A percentile compares a stretch with the other conserved stretches of the same genome.
Evolutionary conservation across 1,139 yeast species (phyloP).

Genomic region (Suhomyces bribrorum): DNA sequence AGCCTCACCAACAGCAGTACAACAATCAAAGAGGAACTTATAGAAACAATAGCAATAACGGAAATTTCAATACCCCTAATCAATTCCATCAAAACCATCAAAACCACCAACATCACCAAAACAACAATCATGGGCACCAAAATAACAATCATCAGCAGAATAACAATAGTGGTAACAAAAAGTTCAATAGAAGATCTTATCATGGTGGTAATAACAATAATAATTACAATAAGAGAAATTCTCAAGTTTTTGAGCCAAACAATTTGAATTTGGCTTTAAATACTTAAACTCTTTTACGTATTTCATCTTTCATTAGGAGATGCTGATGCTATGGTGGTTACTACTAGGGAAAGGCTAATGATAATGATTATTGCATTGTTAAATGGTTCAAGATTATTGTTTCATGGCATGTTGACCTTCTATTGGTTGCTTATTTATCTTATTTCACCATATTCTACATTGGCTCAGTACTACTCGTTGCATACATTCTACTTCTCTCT

Average conservation of each 20-base stretch:
- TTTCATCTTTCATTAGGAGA: background rate
- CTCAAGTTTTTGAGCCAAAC: slow-evolving; percentile 19
- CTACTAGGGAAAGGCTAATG: slow-evolving; percentile 9
- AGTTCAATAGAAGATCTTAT: slow-evolving; percentile 9
- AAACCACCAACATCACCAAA: slow-evolving; percentile 6
- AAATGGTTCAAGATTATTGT: slow-evolving; percentile 4
- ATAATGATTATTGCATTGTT: slow-evolving; percentile 10
- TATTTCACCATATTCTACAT: slow-evolving; percentile 2
- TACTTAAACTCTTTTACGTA: slow-evolving; percentile 8
- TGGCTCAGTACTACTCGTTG: slow-evolving; percentile 3
- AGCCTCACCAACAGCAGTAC: slow-evolving; percentile 9
- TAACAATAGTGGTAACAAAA: slow-evolving; percentile 6
- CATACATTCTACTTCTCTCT: slow-evolving; percentile 3
- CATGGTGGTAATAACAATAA: slow-evolving; percentile 10
- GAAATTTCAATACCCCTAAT: slow-evolving; percentile 17
- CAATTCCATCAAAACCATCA: slow-evolving; percentile 1
- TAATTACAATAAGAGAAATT: slow-evolving; percentile 18
- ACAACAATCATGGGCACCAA: slow-evolving; percentile 12
- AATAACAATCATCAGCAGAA: slow-evolving; percentile 17
- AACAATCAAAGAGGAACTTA: slow-evolving; percentile 6
- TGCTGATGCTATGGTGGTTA: background rate
- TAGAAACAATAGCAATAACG: slow-evolving; percentile 13
- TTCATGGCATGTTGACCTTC: slow-evolving; percentile 7
- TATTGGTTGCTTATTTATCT: slow-evolving; percentile 3
- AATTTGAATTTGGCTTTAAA: slow-evolving; percentile 17